Conservation (phyloP, 116 monocot genomes). For the Posidonia oceanica region DNA sequence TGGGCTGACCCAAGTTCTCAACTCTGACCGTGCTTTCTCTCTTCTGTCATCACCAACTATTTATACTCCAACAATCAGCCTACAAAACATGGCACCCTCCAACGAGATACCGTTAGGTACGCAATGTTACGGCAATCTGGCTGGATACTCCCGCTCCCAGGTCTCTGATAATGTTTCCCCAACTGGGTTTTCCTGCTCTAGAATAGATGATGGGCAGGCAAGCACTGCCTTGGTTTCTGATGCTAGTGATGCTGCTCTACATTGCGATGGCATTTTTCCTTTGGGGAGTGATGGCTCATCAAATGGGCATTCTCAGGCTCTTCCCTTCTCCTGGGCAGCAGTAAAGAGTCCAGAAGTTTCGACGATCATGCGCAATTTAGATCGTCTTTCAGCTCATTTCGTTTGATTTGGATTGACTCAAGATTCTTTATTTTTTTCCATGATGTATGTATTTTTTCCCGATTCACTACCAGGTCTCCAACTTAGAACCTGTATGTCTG, state of each 20-base stretch:
- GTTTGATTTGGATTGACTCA: too few relatives aligned
- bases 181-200: slow-evolving; percentile 34
- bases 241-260: slow-evolving; percentile 8
- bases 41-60: slow-evolving; percentile 86
- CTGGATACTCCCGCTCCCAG: slow-evolving; percentile 15
- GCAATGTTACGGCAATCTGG: slow-evolving; percentile 6
- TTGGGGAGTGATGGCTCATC: slow-evolving; percentile 33
- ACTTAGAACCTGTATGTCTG: too few relatives aligned
- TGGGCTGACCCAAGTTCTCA: slow-evolving; percentile 24
- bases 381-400: too few relatives aligned
- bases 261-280: slow-evolving; percentile 32
- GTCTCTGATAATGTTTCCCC: slow-evolving; percentile 22
- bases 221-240: slow-evolving; percentile 30
- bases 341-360: too few relatives aligned
- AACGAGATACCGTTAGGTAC: slow-evolving; percentile 12
- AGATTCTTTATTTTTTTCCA: too few relatives aligned
- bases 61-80: not conserved
- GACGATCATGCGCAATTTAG: too few relatives aligned
- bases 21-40: slow-evolving; percentile 96
- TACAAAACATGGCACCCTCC: slow-evolving; percentile 11
- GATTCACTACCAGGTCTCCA: too few relatives aligned
- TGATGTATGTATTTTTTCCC: too few relatives aligned
- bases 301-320: slow-evolving; percentile 5
- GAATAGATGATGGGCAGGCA: slow-evolving; percentile 21
- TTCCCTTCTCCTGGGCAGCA: slow-evolving; percentile 20